These are phyloP conservation scores for Phytopythium chamaehyphon DNA, from an alignment of 352 stramenopile genomes.

Conservation along the genomic window DNA sequence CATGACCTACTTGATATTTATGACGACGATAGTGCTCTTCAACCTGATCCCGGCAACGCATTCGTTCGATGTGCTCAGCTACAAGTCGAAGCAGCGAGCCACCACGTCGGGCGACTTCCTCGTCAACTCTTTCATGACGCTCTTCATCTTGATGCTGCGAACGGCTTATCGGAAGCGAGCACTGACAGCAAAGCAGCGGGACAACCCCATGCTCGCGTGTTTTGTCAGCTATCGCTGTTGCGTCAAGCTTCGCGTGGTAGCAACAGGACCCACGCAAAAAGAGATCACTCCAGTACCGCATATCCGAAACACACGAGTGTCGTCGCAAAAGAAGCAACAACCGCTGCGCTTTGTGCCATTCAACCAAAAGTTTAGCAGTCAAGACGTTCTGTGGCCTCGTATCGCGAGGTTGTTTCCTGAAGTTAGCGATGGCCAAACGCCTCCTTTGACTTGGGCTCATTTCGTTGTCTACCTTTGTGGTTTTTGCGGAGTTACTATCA, in stretches of 20 bases:
- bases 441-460: neutral
- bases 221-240: slow-evolving; percentile 21
- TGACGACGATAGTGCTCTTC: neutral
- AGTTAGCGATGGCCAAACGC: no score
- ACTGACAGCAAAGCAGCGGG: neutral
- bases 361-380: neutral
- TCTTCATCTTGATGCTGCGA: slow-evolving; percentile 8
- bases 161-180: slow-evolving; percentile 12
- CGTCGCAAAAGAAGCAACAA: neutral
- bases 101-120: slow-evolving; percentile 7
- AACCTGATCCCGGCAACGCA: neutral
- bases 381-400: slow-evolving; percentile 2
- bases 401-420: neutral
- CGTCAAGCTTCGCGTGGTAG: slow-evolving; percentile 1
- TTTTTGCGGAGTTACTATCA: neutral
- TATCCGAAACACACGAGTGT: neutral
- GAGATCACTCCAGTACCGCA: slow-evolving; percentile 1
- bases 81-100: neutral
- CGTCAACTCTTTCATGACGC: slow-evolving; percentile 10
- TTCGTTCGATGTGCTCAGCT: neutral
- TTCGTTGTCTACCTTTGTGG: slow-evolving; percentile 1
- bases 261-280: neutral
- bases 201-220: slow-evolving; percentile 3
- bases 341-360: neutral
- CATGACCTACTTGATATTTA: slow-evolving; percentile 2